These are phyloP conservation scores for Pseudocercospora fuligena DNA, from an alignment of 2,329 filamentous ascomycete genomes.

Conservation along the genomic window DNA sequence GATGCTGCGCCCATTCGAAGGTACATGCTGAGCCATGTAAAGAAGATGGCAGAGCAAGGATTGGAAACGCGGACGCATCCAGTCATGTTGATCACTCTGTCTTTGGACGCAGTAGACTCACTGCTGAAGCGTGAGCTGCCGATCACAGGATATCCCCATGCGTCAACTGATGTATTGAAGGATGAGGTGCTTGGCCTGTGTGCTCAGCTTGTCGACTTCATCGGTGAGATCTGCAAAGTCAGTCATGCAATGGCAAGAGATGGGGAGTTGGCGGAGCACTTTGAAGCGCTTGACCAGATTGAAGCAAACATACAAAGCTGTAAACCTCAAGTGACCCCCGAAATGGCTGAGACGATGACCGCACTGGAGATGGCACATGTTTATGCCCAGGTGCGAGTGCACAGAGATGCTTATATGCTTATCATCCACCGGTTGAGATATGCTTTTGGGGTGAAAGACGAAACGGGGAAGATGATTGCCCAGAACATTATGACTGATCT, in stretches of 20 bases:
- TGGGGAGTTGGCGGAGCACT: neutral
- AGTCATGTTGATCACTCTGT: constrained; percentile 8
- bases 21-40: constrained; percentile 7
- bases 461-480: constrained; percentile 1
- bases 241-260: neutral
- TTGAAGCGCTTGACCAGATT: neutral
- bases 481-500: constrained; percentile 12
- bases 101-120: constrained; percentile 12
- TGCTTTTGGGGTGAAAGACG: constrained; percentile 13
- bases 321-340: neutral
- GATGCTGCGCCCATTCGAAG: constrained; percentile 9
- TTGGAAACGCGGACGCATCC: neutral
- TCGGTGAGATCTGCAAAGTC: neutral
- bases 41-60: neutral
- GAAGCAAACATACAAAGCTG: neutral
- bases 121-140: constrained; percentile 11
- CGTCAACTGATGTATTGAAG: neutral
- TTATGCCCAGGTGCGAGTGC: constrained; percentile 5
- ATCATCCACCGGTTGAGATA: constrained; percentile 13
- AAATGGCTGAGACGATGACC: neutral
- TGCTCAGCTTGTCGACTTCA: neutral
- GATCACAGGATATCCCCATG: neutral
- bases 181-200: constrained; percentile 1
- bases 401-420: constrained; percentile 3
- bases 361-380: neutral